A percentile compares a stretch with the other conserved stretches of the same genome.
These are phyloP conservation scores for Sphenostylis stenocarpa DNA, from an alignment of 306 rosid genomes.

Conservation along the genomic window DNA sequence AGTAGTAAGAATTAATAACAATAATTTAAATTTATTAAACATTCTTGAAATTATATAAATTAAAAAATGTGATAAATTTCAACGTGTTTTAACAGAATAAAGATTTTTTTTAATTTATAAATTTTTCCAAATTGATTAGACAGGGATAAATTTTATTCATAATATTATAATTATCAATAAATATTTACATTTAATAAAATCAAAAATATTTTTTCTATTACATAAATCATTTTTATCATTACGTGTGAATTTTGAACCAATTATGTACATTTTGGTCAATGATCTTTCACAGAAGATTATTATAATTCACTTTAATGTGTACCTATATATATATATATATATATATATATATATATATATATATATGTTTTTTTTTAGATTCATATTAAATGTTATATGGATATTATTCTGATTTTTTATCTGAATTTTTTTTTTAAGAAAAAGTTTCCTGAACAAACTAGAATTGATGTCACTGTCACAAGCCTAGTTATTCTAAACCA, in stretches of 20 bases:
- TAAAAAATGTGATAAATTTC: background rate
- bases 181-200: no score
- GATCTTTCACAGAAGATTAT: background rate
- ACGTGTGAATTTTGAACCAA: background rate
- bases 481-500: conserved; percentile 5
- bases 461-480: conserved; percentile 5
- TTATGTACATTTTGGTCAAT: background rate
- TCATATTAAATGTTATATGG: background rate
- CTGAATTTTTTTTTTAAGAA: background rate
- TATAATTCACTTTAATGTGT: background rate
- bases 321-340: no score
- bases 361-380: no score
- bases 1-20: no score
- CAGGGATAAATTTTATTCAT: no score
- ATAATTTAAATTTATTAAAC: background rate
- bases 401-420: background rate
- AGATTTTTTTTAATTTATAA: background rate
- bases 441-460: background rate
- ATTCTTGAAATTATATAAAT: background rate
- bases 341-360: no score
- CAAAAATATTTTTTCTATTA: no score
- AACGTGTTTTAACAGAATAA: background rate
- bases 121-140: no score
- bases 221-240: no score
- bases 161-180: no score